Evolutionary conservation across 2,329 filamentous ascomycete genomes (phyloP), one percentile per base, ranked within the genome.

Genomic region (Fusarium nelsonii): DNA sequence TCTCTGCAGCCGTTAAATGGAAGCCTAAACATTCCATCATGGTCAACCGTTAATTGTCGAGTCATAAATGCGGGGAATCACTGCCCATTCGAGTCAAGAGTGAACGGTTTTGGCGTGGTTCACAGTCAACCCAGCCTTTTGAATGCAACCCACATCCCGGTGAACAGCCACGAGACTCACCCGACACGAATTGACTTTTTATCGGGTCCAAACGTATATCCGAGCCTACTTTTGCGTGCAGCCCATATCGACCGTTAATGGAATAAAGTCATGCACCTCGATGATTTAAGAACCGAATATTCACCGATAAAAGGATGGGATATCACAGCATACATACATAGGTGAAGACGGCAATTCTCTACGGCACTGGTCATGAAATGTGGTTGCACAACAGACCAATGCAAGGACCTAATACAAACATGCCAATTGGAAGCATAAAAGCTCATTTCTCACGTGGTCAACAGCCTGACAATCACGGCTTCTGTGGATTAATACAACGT

Each of bases 21-120:
- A 37, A 50, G 46, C 20, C 45, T 34, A 49, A 34, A 23, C 9
- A 36, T 12, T 3, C 4, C 9, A 46, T 33, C 14, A 23, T 23
- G 30, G 18, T 8, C 11, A 23, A 36, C 33, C 34, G 48, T 20
- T n/a, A 54, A 48, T 36, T 46, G 33, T 23, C 33, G 49, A 58
- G 50, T 63, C 59, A 63, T 39, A 63, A 64, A 26, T 64, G 50
- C 55, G 59, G 60, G 43, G 58, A 26, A 30, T 14, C 6, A 20
- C 16, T 6, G 15, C 4, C 14, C 33, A 9, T 28, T 43, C 20
- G 50, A 63, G 50, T 63, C 61, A 64, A 36, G 15, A 26, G 18
- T n/a, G 20, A 41, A 39, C n/a, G 33, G 18, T 5, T 30, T 30
- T 34, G 30, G 30, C 30, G 8, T 32, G 20, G 34, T 23, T 49